Percentiles rank a stretch among this genome's conserved stretches.
These are phyloP conservation scores for Dioscorea dumetorum DNA, from an alignment of 106 monocot genomes.

Conservation along the genomic window DNA sequence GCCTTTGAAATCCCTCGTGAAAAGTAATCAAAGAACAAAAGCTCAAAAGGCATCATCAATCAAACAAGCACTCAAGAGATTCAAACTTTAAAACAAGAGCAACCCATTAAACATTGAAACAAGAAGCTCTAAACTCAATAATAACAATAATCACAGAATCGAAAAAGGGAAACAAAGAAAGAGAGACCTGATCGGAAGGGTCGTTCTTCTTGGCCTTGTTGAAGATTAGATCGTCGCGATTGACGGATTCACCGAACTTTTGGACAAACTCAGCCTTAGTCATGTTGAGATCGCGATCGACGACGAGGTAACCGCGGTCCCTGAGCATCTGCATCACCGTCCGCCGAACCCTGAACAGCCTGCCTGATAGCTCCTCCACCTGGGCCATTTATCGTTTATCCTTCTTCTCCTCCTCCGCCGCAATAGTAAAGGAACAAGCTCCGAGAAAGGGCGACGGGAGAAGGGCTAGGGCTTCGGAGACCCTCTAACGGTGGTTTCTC, in stretches of 20 bases:
- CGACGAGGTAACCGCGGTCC: slow-evolving; percentile 43
- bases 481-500: too few species aligned
- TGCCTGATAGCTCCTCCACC: slow-evolving; percentile 1
- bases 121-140: neutral
- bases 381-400: neutral
- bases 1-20: neutral
- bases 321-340: slow-evolving; percentile 45
- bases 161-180: too few species aligned
- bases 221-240: slow-evolving; percentile 53
- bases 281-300: slow-evolving; percentile 41
- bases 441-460: too few species aligned
- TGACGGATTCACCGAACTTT: slow-evolving; percentile 33
- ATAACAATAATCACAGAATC: neutral
- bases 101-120: too few species aligned
- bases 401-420: too few species aligned
- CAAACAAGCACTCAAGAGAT: neutral
- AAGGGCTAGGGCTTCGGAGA: too few species aligned
- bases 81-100: neutral
- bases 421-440: too few species aligned
- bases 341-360: slow-evolving; percentile 29
- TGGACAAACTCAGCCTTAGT: slow-evolving; percentile 23
- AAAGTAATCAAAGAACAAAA: too few species aligned
- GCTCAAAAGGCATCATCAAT: too few species aligned
- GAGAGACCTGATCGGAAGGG: slow-evolving; percentile 39
- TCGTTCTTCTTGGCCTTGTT: slow-evolving; percentile 76